A percentile compares a stretch with the other conserved stretches of the same genome.
Conservation (phyloP, 2,329 filamentous ascomycete species). For the Beauveria sp. region DNA sequence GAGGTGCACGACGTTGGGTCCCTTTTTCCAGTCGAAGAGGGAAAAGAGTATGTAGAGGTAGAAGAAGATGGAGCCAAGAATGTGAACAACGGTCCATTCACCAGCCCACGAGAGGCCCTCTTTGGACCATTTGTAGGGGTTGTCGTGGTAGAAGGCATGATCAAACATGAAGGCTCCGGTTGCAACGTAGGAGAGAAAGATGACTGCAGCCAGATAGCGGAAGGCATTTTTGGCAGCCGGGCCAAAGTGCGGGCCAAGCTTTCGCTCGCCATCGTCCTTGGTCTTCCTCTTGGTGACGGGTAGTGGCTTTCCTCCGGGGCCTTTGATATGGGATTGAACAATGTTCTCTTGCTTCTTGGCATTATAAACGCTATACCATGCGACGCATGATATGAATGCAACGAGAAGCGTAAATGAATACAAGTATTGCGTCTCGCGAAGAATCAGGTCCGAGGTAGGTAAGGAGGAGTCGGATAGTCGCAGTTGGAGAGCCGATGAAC, state of each 20-base stretch:
- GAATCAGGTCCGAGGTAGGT: constrained; percentile 32
- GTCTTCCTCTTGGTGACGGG: constrained; percentile 56
- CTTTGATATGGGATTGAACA: constrained; percentile 45
- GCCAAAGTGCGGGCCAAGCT: constrained; percentile 49
- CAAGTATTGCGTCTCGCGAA: constrained; percentile 40
- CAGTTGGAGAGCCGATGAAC: constrained; percentile 19
- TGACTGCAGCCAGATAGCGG: constrained; percentile 62
- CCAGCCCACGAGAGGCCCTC: constrained; percentile 63
- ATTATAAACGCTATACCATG: constrained; percentile 45
- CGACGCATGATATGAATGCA: constrained; percentile 42
- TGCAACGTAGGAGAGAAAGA: constrained; percentile 67
- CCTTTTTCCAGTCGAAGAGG: constrained; percentile 73
- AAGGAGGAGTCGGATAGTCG: constrained; percentile 3
- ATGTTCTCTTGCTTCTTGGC: constrained; percentile 42
- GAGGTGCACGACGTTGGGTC: constrained; percentile 73
- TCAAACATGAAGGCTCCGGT: constrained; percentile 66
- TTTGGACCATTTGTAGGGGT: constrained; percentile 30
- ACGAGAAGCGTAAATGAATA: constrained; percentile 46
- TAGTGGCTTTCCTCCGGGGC: constrained; percentile 84
- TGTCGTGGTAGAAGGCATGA: constrained; percentile 54
- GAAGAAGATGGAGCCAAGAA: constrained; percentile 77
- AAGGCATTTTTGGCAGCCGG: constrained; percentile 64
- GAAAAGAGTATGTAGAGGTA: constrained; percentile 82
- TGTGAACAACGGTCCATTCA: constrained; percentile 70
- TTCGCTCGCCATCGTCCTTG: constrained; percentile 38